Conservation (phyloP, 169 alveolate species). For the Cryptosporidium parvum region DNA sequence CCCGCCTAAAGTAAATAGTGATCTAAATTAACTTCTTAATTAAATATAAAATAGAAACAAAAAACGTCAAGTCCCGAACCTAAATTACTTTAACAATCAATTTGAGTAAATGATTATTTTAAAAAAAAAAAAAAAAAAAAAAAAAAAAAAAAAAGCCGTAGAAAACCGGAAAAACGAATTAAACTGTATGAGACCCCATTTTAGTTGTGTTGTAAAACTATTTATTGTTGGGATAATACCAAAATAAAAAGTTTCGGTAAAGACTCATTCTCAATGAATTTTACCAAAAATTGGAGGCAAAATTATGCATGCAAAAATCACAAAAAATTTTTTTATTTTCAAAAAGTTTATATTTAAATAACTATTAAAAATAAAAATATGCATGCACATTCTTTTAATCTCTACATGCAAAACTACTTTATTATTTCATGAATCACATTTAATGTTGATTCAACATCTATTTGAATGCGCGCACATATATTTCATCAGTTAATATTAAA, state of each 20-base stretch:
- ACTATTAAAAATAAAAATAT: too few relatives aligned
- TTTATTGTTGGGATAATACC: too few relatives aligned
- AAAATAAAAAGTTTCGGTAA: too few relatives aligned
- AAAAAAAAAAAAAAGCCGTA: not conserved
- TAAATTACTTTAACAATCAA: not conserved
- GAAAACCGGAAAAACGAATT: not conserved
- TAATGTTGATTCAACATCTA: too few relatives aligned
- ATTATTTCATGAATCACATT: too few relatives aligned
- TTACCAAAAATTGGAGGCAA: not conserved
- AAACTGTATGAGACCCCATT: not conserved
- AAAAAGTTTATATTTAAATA: not conserved
- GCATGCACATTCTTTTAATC: not conserved
- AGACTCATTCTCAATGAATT: too few relatives aligned
- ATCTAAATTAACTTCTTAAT: not conserved
- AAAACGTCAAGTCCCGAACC: conserved; percentile 2
- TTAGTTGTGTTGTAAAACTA: not conserved
- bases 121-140: too few relatives aligned
- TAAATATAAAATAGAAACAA: too few relatives aligned
- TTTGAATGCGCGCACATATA: not conserved
- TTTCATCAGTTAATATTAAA: not conserved
- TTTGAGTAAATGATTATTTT: not conserved
- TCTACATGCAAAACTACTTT: not conserved
- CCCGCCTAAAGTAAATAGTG: conserved; percentile 28
- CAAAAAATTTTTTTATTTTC: too few relatives aligned
- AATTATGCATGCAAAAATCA: not conserved